A percentile compares a stretch with the other conserved stretches of the same genome.
Evolutionary conservation across 495 filamentous ascomycete genomes (phyloP).

Genomic region (Amniculicola lignicola): DNA sequence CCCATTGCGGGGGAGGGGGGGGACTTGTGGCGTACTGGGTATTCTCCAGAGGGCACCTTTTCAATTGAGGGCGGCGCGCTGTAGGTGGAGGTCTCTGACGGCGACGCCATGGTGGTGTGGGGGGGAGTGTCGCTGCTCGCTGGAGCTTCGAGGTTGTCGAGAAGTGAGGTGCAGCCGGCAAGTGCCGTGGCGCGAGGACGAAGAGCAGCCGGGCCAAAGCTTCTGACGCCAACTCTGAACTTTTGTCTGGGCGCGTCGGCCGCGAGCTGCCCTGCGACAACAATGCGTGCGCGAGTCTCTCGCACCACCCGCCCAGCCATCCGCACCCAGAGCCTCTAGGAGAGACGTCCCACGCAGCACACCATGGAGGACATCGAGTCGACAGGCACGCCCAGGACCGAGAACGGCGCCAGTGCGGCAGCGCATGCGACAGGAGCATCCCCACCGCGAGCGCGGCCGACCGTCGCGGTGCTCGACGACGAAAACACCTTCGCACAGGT

Average conservation of each 20-base stretch:
- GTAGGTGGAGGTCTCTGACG: not conserved
- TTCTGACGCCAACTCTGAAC: not conserved
- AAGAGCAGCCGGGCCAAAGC: too few relatives aligned
- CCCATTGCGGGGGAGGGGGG: conserved; percentile 1
- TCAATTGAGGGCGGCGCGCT: conserved; percentile 9
- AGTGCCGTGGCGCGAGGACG: conserved; percentile 7
- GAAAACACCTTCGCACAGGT: conserved; percentile 78
- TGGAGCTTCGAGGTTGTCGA: conserved; percentile 4
- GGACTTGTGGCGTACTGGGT: conserved; percentile 28
- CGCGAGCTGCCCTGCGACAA: not conserved
- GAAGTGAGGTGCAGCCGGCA: conserved; percentile 27
- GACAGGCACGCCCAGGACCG: not conserved
- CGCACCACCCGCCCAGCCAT: not conserved
- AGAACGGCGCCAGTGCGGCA: conserved; percentile 4
- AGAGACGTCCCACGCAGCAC: conserved; percentile 1
- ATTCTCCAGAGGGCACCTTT: conserved; percentile 25
- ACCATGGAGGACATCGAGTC: conserved; percentile 24
- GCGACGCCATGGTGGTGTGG: conserved; percentile 22
- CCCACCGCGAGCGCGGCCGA: conserved; percentile 24
- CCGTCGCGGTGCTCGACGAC: conserved; percentile 65
- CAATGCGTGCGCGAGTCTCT: conserved; percentile 10
- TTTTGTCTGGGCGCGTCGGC: conserved; percentile 23
- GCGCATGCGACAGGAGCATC: not conserved
- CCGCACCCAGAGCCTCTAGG: too few relatives aligned
- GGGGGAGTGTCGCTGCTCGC: conserved; percentile 3